Conservation (phyloP, 495 filamentous ascomycete genomes). For the Elaphomyces granulatus region DNA sequence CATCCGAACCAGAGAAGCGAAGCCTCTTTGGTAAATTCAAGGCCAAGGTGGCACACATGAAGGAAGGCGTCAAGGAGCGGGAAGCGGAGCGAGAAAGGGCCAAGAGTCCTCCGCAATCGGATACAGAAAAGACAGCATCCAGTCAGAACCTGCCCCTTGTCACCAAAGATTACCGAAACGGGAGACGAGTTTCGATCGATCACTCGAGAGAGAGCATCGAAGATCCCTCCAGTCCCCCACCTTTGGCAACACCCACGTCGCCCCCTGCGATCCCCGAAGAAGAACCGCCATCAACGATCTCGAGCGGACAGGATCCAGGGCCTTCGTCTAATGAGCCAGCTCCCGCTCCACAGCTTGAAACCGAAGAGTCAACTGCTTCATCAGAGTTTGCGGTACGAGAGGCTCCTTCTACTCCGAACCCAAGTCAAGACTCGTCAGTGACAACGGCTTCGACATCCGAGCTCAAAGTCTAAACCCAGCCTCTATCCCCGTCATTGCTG, state of each 20-base stretch:
- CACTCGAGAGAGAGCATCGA: slow-evolving; percentile 10
- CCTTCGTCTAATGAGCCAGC: background rate
- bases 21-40: slow-evolving; percentile 76
- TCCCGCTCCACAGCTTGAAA: background rate
- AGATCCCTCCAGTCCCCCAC: slow-evolving; percentile 19
- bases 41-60: slow-evolving; percentile 66
- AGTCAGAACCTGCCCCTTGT: slow-evolving; percentile 18
- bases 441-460: too few relatives aligned
- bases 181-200: slow-evolving; percentile 17
- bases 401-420: background rate
- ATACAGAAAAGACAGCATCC: slow-evolving; percentile 15
- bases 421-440: background rate
- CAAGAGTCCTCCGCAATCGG: slow-evolving; percentile 36
- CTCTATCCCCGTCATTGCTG: too few relatives aligned
- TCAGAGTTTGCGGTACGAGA: background rate
- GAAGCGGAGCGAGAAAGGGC: slow-evolving; percentile 38
- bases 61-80: slow-evolving; percentile 48
- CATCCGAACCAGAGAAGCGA: slow-evolving; percentile 42
- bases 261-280: slow-evolving; percentile 31
- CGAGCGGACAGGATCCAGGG: background rate
- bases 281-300: slow-evolving; percentile 15
- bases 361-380: background rate
- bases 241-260: slow-evolving; percentile 20
- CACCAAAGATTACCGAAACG: slow-evolving; percentile 8
- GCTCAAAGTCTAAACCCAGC: too few relatives aligned